These are phyloP conservation scores for Murraya koenigii DNA, from an alignment of 345 rosid species.

Conservation along the genomic window DNA sequence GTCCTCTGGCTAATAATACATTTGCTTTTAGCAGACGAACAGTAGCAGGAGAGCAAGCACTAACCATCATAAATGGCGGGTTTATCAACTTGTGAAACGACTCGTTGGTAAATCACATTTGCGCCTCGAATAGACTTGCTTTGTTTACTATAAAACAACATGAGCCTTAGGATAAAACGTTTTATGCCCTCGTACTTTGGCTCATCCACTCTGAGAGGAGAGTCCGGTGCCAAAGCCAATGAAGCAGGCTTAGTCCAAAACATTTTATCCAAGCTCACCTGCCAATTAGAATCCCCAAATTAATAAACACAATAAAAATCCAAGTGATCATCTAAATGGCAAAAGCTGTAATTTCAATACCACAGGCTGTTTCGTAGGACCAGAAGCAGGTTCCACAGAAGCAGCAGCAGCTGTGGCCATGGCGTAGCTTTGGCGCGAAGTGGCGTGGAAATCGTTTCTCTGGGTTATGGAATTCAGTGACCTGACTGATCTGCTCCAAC, in stretches of 20 bases:
- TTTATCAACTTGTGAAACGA: constrained; percentile 67
- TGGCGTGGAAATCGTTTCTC: constrained; percentile 17
- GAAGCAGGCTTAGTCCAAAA: constrained; percentile 88
- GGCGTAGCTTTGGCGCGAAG: constrained; percentile 42
- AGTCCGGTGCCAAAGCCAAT: constrained; percentile 67
- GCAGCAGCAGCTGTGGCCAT: constrained; percentile 37
- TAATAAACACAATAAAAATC: not conserved
- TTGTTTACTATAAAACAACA: constrained; percentile 87
- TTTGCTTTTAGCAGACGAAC: not conserved
- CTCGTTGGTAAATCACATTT: constrained; percentile 63
- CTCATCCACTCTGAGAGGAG: constrained; percentile 72
- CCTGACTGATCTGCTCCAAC: constrained; percentile 49
- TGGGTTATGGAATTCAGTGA: constrained; percentile 25
- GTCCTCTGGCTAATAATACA: not conserved
- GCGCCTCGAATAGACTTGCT: constrained; percentile 88
- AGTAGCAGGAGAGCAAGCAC: not conserved
- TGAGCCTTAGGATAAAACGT: constrained; percentile 52
- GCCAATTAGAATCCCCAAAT: not conserved
- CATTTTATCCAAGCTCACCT: constrained; percentile 77
- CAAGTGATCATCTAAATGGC: not conserved
- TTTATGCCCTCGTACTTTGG: constrained; percentile 67
- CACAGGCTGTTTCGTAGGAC: constrained; percentile 39
- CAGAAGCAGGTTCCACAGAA: constrained; percentile 34
- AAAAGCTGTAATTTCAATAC: constrained; percentile 24
- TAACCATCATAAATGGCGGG: constrained; percentile 82